These are phyloP conservation scores for Orbilia blumenaviensis DNA, from an alignment of 2,329 filamentous ascomycete genomes.

Conservation along the genomic window DNA sequence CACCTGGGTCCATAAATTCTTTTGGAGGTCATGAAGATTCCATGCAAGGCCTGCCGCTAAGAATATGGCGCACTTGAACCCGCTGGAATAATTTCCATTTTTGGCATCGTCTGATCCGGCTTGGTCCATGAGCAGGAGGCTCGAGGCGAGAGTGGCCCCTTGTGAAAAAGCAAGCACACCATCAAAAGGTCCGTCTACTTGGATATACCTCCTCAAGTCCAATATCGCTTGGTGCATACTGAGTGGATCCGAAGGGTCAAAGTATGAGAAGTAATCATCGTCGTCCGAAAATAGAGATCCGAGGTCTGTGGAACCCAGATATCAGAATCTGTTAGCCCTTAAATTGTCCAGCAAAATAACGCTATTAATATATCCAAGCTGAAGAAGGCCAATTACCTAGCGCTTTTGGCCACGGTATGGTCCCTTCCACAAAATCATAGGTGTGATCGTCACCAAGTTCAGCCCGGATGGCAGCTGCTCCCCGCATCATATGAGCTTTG, in stretches of 20 bases:
- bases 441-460: slow-evolving; percentile 34
- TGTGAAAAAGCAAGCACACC: slow-evolving; percentile 31
- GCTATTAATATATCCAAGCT: background rate
- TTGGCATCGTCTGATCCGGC: background rate
- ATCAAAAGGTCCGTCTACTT: slow-evolving; percentile 37
- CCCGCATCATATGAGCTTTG: background rate
- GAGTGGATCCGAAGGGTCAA: slow-evolving; percentile 13
- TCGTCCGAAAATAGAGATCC: slow-evolving; percentile 35
- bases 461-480: slow-evolving; percentile 24
- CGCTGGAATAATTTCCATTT: background rate
- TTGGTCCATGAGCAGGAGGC: background rate
- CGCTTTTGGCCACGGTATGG: slow-evolving; percentile 31
- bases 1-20: background rate
- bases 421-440: slow-evolving; percentile 45
- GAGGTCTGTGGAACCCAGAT: slow-evolving; percentile 3
- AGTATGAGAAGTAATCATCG: slow-evolving; percentile 40
- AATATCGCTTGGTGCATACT: slow-evolving; percentile 12
- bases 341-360: background rate
- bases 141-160: slow-evolving; percentile 13
- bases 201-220: slow-evolving; percentile 17
- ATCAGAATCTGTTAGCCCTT: background rate
- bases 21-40: background rate
- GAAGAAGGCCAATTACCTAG: background rate
- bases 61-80: slow-evolving; percentile 38
- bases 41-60: slow-evolving; percentile 17